A percentile compares a stretch with the other conserved stretches of the same genome.
Evolutionary conservation across 805 yeast species (phyloP).

Genomic region (Starmerella ratchasimensis): DNA sequence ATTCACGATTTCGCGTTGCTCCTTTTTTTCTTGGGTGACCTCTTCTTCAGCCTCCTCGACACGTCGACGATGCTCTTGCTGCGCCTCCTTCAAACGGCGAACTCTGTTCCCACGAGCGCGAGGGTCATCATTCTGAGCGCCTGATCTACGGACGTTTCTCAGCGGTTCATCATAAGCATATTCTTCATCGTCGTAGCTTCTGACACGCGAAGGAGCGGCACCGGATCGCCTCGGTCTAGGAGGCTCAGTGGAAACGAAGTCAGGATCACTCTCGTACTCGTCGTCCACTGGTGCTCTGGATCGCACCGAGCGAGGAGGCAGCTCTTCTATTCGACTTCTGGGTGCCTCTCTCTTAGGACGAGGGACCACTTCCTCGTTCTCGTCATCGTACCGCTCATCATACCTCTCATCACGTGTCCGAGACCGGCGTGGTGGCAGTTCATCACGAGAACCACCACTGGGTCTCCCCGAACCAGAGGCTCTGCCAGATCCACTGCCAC

Average conservation of each 20-base stretch:
- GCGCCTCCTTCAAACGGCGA: conserved; percentile 16
- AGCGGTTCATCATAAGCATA: conserved; percentile 1
- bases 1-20: too few relatives aligned
- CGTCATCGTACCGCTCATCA: conserved; percentile 4
- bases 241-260: too few relatives aligned
- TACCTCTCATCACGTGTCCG: neutral
- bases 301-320: too few relatives aligned
- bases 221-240: too few relatives aligned
- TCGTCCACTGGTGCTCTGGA: too few relatives aligned
- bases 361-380: conserved; percentile 2
- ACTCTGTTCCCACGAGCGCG: conserved; percentile 15
- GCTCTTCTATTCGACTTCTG: too few relatives aligned
- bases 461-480: neutral
- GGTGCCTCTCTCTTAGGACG: too few relatives aligned
- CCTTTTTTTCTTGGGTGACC: too few relatives aligned
- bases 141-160: conserved; percentile 1
- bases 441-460: neutral
- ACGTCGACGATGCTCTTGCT: conserved; percentile 14
- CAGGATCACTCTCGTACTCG: too few relatives aligned
- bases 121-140: neutral
- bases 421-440: neutral
- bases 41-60: conserved; percentile 2
- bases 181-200: conserved; percentile 3
- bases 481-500: too few relatives aligned
- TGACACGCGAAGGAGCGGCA: too few relatives aligned